Conservation (phyloP, 805 yeast genomes). For the Lachancea quebecensis region DNA sequence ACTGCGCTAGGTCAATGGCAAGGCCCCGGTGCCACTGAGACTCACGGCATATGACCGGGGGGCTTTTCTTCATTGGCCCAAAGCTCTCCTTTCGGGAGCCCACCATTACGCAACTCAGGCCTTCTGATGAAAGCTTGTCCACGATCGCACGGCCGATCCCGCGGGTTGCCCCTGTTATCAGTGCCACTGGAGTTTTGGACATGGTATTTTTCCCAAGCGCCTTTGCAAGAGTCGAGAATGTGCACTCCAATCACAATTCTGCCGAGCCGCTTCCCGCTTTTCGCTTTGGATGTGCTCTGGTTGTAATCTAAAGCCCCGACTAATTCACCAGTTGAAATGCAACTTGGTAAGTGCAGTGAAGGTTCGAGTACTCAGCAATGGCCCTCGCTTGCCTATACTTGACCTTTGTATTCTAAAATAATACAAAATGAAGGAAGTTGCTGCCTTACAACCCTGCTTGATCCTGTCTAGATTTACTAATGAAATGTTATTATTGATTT, state of each 20-base stretch:
- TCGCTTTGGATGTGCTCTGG: too few species aligned
- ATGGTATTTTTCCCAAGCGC: neutral
- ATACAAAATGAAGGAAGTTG: too few species aligned
- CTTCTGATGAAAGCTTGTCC: slow-evolving; percentile 22
- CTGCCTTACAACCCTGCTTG: too few species aligned
- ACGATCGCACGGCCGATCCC: slow-evolving; percentile 37
- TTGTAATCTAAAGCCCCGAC: too few species aligned
- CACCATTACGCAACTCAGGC: slow-evolving; percentile 23
- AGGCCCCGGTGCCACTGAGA: slow-evolving; percentile 22
- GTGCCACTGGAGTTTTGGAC: slow-evolving; percentile 20
- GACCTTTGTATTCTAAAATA: too few species aligned
- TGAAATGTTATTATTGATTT: slow-evolving; percentile 1
- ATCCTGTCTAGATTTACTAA: neutral
- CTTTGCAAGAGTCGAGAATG: neutral
- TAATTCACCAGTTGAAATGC: too few species aligned
- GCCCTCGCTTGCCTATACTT: too few species aligned
- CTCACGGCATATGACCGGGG: slow-evolving; percentile 8
- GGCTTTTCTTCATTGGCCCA: slow-evolving; percentile 3
- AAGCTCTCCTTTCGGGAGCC: slow-evolving; percentile 18
- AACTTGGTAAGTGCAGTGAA: too few species aligned
- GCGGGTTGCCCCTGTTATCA: slow-evolving; percentile 39
- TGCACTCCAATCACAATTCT: neutral
- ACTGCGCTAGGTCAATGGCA: slow-evolving; percentile 22
- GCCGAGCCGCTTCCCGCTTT: too few species aligned
- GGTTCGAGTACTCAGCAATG: too few species aligned